Base-by-base conservation (phyloP, 768 basidiomycete genomes). In the Tubosaeta sp. region DNA sequence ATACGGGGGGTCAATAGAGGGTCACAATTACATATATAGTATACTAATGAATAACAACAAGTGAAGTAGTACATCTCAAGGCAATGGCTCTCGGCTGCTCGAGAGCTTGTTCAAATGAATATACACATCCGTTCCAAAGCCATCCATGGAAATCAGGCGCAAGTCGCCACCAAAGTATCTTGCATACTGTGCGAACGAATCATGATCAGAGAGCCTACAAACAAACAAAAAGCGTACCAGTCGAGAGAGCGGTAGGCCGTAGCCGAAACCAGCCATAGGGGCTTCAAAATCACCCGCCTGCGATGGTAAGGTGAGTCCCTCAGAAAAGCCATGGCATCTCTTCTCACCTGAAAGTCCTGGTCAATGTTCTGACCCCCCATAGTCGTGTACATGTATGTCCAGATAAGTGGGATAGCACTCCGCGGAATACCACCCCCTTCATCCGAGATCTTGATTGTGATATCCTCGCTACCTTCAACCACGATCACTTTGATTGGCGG, bases 381-480 rank as follows among this genome's bases (percentile, higher is more conserved):
- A 12, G 86, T 92, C 45, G 90, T 92, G 59, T 92, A 92, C 91
- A 96, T 95, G 68, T 94, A 98, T 51, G 95, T 99, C 96, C 96
- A 99, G 47, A 99, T 95, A 41, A 94, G 77, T 8, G 94, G 92
- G 14, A 98, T 87, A 0, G 91, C 90, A 54, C 77, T 86, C 71
- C 74, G 70, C 22, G 92, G 82, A 49, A 98, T 98, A 0, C 95
- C 62, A 29, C 95, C 95, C 3, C 95, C 95, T 67, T 99, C 95
- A 64, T 99, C 95, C 1, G 84, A 86, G 53, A 99, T 96, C 79
- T 99, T 99, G 79, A 99, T 92, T 3, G 95, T 98, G 61, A 98
- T 96, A 62, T 98, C 95, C 65, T 97, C 95, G 56, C 85, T 90
- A n/a, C 95, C 94, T 65, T 95, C 94, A 1, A 95, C 90, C 31